Percentiles rank a stretch among this genome's conserved stretches.
phyloP scores from a whole-genome alignment of 1,284 basidiomycete genomes.

The Marasmius sp. region DNA sequence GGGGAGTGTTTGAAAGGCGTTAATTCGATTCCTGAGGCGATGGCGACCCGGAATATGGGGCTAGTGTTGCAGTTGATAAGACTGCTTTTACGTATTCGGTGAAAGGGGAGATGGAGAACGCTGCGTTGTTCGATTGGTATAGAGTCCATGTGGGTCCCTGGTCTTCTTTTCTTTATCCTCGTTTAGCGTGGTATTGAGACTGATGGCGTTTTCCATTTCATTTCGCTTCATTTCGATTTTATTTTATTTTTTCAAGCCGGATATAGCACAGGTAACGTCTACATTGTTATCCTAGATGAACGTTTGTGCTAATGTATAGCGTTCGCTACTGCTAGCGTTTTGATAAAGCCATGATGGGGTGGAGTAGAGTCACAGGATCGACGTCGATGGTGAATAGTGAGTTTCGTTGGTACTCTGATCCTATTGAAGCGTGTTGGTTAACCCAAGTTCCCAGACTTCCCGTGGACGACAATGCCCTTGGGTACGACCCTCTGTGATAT shows the following conservation, averaged over 20 bases:
- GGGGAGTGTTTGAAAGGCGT: constrained; percentile 5
- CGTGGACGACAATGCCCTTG: background rate
- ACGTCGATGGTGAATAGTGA: constrained; percentile 7
- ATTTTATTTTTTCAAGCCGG: background rate
- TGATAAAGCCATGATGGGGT: constrained; percentile 11
- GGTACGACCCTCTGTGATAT: constrained; percentile 10
- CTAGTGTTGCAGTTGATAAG: background rate
- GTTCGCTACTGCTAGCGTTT: constrained; percentile 1
- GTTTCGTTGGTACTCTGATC: background rate
- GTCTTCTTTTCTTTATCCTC: background rate
- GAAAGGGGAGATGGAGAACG: background rate
- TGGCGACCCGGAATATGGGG: constrained; percentile 4
- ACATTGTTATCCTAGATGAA: background rate
- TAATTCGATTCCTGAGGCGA: constrained; percentile 1
- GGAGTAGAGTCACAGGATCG: constrained; percentile 5
- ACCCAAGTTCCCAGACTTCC: background rate
- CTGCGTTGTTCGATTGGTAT: constrained; percentile 7
- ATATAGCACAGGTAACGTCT: background rate
- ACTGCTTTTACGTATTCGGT: constrained; percentile 7
- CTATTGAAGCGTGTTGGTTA: background rate
- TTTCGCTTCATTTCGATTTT: too few relatives aligned
- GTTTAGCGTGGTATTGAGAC: background rate
- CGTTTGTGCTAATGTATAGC: background rate
- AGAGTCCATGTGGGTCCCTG: background rate
- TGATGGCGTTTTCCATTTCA: background rate